phyloP scores from a whole-genome alignment of 257 asterid genomes.

The Apocynum venetum region DNA sequence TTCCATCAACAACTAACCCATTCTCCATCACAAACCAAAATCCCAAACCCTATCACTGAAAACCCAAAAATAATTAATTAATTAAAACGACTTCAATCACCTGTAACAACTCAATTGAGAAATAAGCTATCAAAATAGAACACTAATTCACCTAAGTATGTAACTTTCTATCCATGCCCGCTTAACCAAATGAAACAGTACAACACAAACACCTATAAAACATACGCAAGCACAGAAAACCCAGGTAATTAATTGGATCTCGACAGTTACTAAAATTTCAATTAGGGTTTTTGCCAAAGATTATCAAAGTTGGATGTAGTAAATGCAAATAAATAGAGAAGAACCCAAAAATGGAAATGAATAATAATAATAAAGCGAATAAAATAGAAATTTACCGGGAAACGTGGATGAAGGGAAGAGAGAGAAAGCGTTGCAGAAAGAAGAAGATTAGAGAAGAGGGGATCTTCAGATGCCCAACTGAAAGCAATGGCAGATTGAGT shows the following conservation, averaged over 20 bases:
- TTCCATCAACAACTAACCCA: conserved; percentile 37
- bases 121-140: background rate
- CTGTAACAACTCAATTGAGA: background rate
- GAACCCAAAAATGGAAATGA: background rate
- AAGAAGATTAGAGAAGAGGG: conserved; percentile 8
- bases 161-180: background rate
- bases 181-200: background rate
- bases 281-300: background rate
- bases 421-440: conserved; percentile 16
- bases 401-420: conserved; percentile 1
- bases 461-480: conserved; percentile 12
- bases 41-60: conserved; percentile 35
- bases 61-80: background rate
- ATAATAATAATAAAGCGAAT: background rate
- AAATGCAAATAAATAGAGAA: background rate
- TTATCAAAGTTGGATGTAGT: background rate
- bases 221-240: background rate
- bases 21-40: conserved; percentile 58
- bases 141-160: background rate
- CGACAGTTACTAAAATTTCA: background rate
- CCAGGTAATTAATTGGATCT: conserved; percentile 1
- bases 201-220: background rate
- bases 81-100: background rate
- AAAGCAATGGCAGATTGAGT: conserved; percentile 15
- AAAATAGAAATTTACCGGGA: conserved; percentile 33